Base-by-base conservation (phyloP, 495 filamentous ascomycete genomes). In the Amorphotheca resinae region DNA sequence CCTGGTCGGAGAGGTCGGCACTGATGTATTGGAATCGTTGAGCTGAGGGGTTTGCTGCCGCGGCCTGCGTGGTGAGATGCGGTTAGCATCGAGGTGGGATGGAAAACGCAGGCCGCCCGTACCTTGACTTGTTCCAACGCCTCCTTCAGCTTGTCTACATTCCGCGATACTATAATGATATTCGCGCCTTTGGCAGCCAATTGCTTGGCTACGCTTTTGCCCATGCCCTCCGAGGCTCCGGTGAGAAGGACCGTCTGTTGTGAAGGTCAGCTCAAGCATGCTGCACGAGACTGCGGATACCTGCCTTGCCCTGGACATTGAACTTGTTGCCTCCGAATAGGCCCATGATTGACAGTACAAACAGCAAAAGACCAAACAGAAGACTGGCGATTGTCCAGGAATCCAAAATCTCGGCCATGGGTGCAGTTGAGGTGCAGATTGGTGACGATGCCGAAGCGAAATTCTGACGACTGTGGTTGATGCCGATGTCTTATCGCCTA, bases 141-240 rank as follows among this genome's bases (percentile, higher is more conserved):
- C 17, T 62, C 65, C 49, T 84, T 63, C n/a, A 96, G 84, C 56
- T 88, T 93, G 36, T 60, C 59, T 21, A 73, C 62, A 49, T 80
- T 80, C 39, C 91, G 79, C 9, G 91, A 79, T 32, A 95, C 80
- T 43, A 98, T 76, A 46, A 88, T 74, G 12, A 98, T 60, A 58
- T 85, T 81, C 38, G 93, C 93, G 48, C 91, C 91, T 67, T 85
- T 91, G 41, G 65, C 60, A 3, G 91, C 73, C 15, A 96, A 72
- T 42, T 84, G 70, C 16, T 72, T 66, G 3, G 78, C 88, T 14
- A 80, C 73, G 45, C 70, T 74, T 53, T 70, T 74, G 48, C 91
- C 91, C 82, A 95, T 84, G 38, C 91, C 91, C 57, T 94, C 82
- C 1, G 93, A 96, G 41, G 78, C 89, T 30, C 91, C 91, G 9